Evolutionary conservation across 345 rosid species (phyloP).

Genomic region (Populus nigra): DNA sequence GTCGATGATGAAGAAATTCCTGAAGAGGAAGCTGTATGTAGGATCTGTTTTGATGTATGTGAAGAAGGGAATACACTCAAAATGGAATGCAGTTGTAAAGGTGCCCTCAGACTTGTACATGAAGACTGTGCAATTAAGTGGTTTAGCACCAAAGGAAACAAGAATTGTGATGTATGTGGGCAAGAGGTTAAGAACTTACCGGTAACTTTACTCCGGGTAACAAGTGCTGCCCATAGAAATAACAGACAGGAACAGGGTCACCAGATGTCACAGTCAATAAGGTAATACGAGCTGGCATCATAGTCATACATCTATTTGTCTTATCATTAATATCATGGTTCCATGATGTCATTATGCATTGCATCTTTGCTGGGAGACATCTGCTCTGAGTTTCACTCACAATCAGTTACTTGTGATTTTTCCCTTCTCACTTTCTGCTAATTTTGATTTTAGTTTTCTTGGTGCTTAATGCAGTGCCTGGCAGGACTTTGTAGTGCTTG

Average conservation of each 20-base stretch:
- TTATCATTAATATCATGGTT: background rate
- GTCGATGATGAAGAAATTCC: slow-evolving; percentile 84
- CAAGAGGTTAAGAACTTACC: slow-evolving; percentile 86
- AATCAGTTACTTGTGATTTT: slow-evolving; percentile 4
- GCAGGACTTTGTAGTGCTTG: slow-evolving; percentile 93
- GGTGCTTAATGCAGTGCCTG: slow-evolving; percentile 63
- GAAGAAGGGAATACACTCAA: slow-evolving; percentile 86
- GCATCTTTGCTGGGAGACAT: background rate
- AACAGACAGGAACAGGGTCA: slow-evolving; percentile 46
- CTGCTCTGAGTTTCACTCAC: background rate
- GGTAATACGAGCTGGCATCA: slow-evolving; percentile 38
- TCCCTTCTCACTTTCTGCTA: background rate
- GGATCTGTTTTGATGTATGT: slow-evolving; percentile 83
- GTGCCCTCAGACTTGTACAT: slow-evolving; percentile 81
- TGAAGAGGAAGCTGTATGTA: slow-evolving; percentile 94
- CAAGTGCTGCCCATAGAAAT: slow-evolving; percentile 44
- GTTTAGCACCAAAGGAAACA: slow-evolving; percentile 82
- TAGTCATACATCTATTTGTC: background rate
- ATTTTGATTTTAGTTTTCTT: slow-evolving; percentile 1
- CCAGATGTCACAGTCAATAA: slow-evolving; percentile 50
- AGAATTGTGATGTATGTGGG: slow-evolving; percentile 84
- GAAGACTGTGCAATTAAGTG: slow-evolving; percentile 86
- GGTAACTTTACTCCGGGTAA: slow-evolving; percentile 69
- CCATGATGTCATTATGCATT: background rate
- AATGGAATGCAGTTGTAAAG: slow-evolving; percentile 98